Conservation (phyloP, 1,284 basidiomycete genomes). For the Cutaneotrichosporon sp. region DNA sequence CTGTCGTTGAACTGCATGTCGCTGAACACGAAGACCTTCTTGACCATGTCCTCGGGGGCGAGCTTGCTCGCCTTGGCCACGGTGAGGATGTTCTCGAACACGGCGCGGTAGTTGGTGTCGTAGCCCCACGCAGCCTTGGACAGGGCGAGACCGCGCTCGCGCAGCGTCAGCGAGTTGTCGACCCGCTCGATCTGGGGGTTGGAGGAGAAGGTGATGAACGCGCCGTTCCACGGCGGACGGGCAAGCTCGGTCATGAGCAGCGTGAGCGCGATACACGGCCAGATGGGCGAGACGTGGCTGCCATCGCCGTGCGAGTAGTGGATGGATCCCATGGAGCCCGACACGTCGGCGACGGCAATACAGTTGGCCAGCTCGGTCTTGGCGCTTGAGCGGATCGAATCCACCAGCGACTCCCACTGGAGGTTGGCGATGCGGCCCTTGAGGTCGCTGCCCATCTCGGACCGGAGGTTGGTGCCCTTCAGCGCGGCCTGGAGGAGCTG, state of each 20-base stretch:
- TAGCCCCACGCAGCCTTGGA: constrained; percentile 51
- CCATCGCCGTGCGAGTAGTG: constrained; percentile 2
- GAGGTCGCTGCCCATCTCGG: no score
- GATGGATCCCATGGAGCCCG: constrained; percentile 60
- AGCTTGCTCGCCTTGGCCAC: constrained; percentile 57
- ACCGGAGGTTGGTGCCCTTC: background rate
- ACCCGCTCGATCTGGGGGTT: constrained; percentile 55
- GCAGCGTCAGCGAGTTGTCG: constrained; percentile 47
- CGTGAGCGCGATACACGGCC: constrained; percentile 60
- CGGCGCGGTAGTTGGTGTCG: constrained; percentile 56
- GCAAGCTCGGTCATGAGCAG: constrained; percentile 61
- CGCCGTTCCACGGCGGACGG: constrained; percentile 59
- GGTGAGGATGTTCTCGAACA: constrained; percentile 51
- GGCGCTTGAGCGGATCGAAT: constrained; percentile 55
- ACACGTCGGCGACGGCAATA: constrained; percentile 68
- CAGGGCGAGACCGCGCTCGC: constrained; percentile 50
- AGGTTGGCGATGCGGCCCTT: constrained; percentile 53
- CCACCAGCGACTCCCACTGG: constrained; percentile 62
- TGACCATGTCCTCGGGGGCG: constrained; percentile 64
- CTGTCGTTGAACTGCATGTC: constrained; percentile 67
- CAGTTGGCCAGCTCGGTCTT: constrained; percentile 54
- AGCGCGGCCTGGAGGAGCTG: constrained; percentile 22
- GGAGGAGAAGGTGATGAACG: constrained; percentile 63
- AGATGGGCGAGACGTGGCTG: constrained; percentile 53
- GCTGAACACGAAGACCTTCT: constrained; percentile 65